Percentiles rank a stretch among this genome's conserved stretches.
phyloP scores from a whole-genome alignment of 2,329 filamentous ascomycete species.

The Talaromyces amestolkiae region DNA sequence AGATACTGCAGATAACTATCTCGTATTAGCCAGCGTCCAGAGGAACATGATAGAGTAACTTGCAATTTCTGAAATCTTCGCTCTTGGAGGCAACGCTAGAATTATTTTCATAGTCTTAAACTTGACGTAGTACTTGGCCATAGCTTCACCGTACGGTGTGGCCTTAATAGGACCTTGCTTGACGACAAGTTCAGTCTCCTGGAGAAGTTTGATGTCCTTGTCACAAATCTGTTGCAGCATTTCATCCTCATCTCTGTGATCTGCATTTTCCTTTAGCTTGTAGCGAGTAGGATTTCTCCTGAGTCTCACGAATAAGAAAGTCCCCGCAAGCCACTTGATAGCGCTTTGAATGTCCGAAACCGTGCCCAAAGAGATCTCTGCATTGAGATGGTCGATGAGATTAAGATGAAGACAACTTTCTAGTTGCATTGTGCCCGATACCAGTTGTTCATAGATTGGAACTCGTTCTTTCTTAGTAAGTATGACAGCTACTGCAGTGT shows the following conservation, averaged over 20 bases:
- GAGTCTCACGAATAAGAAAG: constrained; percentile 74
- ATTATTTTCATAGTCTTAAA: constrained; percentile 77
- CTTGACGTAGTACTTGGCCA: constrained; percentile 78
- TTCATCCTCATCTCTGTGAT: constrained; percentile 56
- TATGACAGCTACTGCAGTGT: constrained; percentile 72
- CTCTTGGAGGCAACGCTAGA: constrained; percentile 59
- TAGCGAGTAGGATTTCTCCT: constrained; percentile 70
- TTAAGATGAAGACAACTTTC: constrained; percentile 79
- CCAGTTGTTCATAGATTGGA: constrained; percentile 67
- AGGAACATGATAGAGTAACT: constrained; percentile 31
- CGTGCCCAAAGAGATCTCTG: constrained; percentile 74
- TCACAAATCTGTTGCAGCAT: constrained; percentile 69
- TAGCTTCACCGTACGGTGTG: constrained; percentile 73
- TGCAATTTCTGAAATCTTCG: constrained; percentile 67
- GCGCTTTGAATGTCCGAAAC: constrained; percentile 64
- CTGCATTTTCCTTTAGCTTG: constrained; percentile 56
- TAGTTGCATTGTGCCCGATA: constrained; percentile 68
- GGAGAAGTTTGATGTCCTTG: constrained; percentile 64
- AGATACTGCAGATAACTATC: constrained; percentile 63
- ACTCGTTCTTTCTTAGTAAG: constrained; percentile 68
- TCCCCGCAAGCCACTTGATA: constrained; percentile 70
- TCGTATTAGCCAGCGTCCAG: constrained; percentile 21
- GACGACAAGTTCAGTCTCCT: constrained; percentile 58
- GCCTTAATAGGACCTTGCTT: constrained; percentile 52
- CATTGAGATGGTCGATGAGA: constrained; percentile 79